Evolutionary conservation across 768 basidiomycete genomes (phyloP).

Genomic region (Podaxis sp.): DNA sequence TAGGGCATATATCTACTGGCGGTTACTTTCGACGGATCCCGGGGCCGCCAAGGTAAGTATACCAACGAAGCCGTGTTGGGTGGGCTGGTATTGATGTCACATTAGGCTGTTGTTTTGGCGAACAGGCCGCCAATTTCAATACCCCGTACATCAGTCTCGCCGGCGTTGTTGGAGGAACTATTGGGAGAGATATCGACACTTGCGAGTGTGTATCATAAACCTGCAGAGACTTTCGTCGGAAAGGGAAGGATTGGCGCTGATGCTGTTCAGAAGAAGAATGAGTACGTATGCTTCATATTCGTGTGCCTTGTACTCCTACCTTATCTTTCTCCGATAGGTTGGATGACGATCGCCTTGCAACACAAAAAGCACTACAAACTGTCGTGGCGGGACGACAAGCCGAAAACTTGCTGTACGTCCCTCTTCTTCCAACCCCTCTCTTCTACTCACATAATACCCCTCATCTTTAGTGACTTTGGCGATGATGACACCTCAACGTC

Average conservation of each 20-base stretch:
- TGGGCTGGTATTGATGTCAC: not conserved
- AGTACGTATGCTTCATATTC: slow-evolving; percentile 41
- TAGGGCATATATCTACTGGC: slow-evolving; percentile 98
- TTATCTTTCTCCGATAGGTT: slow-evolving; percentile 32
- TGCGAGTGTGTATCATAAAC: slow-evolving; percentile 97
- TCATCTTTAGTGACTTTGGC: slow-evolving; percentile 60
- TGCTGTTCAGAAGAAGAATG: slow-evolving; percentile 62
- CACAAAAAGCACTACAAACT: slow-evolving; percentile 87
- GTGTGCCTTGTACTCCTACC: not conserved
- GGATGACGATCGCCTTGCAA: slow-evolving; percentile 68
- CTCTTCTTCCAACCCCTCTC: not conserved
- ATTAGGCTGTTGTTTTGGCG: slow-evolving; percentile 81
- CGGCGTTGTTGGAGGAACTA: slow-evolving; percentile 87
- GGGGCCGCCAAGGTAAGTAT: slow-evolving; percentile 84
- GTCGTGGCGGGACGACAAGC: slow-evolving; percentile 90
- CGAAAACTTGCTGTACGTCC: slow-evolving; percentile 78
- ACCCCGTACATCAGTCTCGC: slow-evolving; percentile 86
- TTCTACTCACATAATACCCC: not conserved
- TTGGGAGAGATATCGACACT: slow-evolving; percentile 86
- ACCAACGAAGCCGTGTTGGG: not conserved
- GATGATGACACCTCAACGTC: slow-evolving; percentile 61
- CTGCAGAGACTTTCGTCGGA: slow-evolving; percentile 93
- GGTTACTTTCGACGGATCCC: slow-evolving; percentile 90
- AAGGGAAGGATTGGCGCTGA: slow-evolving; percentile 87
- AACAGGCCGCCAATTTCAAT: slow-evolving; percentile 92